Conservation (phyloP, 345 rosid genomes). For the Hevea brasiliensis region DNA sequence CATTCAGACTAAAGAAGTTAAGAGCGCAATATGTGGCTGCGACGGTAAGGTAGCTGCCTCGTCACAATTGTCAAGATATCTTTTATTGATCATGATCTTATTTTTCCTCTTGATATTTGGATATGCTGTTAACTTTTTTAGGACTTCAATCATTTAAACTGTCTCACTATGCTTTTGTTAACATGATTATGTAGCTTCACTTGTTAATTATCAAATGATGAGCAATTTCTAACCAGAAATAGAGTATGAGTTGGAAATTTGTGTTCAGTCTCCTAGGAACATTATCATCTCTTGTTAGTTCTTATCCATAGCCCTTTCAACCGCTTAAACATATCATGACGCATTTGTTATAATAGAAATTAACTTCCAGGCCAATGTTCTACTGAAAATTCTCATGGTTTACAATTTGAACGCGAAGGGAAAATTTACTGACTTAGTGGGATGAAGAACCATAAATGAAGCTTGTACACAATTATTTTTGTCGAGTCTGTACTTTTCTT, state of each 20-base stretch:
- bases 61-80: conserved; percentile 52
- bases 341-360: not conserved
- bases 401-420: not conserved
- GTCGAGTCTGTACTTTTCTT: not conserved
- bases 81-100: conserved; percentile 41
- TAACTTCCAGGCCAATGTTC: not conserved
- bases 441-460: not conserved
- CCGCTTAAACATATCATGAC: not conserved
- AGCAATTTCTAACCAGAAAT: not conserved
- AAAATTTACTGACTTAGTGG: not conserved
- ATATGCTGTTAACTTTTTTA: conserved; percentile 37
- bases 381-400: not conserved
- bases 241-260: not conserved
- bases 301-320: not conserved
- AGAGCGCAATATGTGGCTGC: conserved; percentile 34
- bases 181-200: not conserved
- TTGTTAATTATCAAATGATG: not conserved
- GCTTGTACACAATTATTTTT: not conserved
- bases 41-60: conserved; percentile 74
- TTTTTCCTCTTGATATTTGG: conserved; percentile 48
- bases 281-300: not conserved
- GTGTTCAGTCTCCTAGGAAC: not conserved
- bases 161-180: conserved; percentile 4
- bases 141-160: conserved; percentile 34
- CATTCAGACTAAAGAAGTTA: conserved; percentile 33